Evolutionary conservation across 768 basidiomycete species (phyloP), one percentile per base, ranked within the genome.

Genomic region (Russula ochroleuca): DNA sequence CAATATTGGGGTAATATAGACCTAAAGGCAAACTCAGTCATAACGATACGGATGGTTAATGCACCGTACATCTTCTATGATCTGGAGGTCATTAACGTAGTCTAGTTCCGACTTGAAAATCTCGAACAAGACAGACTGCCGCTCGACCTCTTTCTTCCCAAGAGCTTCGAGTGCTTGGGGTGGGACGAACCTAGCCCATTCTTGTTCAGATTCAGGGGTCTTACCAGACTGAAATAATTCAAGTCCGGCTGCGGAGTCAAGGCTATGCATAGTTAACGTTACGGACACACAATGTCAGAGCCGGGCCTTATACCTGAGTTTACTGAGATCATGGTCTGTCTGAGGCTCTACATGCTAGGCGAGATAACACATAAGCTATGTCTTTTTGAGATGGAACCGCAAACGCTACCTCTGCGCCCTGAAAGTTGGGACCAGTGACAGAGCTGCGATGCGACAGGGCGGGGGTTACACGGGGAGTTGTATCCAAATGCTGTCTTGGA

Each of bases 121-220:
- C 72, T 98, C 95, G 68, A 94, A 95, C 7, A 99, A 80, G 43
- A 86, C 84, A 28, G 85, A 90, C 73, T 98, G 94, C 50, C 94
- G 81, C 62, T 88, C 84, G 23, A 94, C 86, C 72, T 97, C 94
- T 55, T 82, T 73, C 71, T 86, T 84, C 28, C 87, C 85, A 2
- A 98, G 75, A 0, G 85, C 82, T 33, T 87, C 85, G 17, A 81
- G 78, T 0, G 93, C 84, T 69, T 84, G 84, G n/a, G 76, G 69
- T 1, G 92, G 86, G 2, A 95, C 88, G 9, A 94, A 83, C 35
- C 81, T 77, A 69, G 89, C 80, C 96, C 95, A 98, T 54, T 90
- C 90, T 73, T 87, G 83, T 64, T 93, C 85, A n/a, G 77, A 78
- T 51, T 85, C 87, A 2, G 79, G 71, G 4, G 92, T 75, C 61